A percentile compares a stretch with the other conserved stretches of the same genome.
phyloP scores from a whole-genome alignment of 148 eudicot genomes.

The Chenopodium quinoa region DNA sequence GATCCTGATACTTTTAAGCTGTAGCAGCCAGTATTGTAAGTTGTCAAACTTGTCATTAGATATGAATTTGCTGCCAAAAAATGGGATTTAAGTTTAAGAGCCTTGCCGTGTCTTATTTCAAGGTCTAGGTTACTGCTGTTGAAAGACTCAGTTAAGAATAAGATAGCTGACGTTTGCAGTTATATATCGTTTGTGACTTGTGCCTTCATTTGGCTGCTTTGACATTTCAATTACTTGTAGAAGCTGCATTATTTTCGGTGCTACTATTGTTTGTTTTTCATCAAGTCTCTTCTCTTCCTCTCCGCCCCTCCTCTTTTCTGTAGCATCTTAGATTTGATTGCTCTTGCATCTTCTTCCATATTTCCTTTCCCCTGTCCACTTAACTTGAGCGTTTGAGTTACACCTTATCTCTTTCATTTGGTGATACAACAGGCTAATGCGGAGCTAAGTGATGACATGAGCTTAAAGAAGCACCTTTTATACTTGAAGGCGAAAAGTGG shows the following conservation, averaged over 20 bases:
- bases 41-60: background rate
- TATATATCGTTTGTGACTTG: background rate
- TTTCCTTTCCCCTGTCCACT: background rate
- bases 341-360: background rate
- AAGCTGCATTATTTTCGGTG: background rate
- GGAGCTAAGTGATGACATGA: conserved; percentile 53
- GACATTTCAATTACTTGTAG: background rate
- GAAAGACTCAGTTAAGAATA: background rate
- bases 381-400: background rate
- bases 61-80: background rate
- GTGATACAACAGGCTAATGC: conserved; percentile 27
- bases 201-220: background rate
- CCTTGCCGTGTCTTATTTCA: too few species aligned
- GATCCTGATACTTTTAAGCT: background rate
- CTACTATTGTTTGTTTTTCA: background rate
- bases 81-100: background rate
- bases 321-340: background rate
- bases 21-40: background rate
- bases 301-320: background rate
- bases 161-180: background rate
- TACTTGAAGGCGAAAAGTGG: conserved; percentile 29
- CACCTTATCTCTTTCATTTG: background rate
- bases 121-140: too few species aligned
- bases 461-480: conserved; percentile 50
- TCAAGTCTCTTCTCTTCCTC: background rate